phyloP scores from a whole-genome alignment of 2,329 filamentous ascomycete species.

The Scedosporium minutisporum region DNA sequence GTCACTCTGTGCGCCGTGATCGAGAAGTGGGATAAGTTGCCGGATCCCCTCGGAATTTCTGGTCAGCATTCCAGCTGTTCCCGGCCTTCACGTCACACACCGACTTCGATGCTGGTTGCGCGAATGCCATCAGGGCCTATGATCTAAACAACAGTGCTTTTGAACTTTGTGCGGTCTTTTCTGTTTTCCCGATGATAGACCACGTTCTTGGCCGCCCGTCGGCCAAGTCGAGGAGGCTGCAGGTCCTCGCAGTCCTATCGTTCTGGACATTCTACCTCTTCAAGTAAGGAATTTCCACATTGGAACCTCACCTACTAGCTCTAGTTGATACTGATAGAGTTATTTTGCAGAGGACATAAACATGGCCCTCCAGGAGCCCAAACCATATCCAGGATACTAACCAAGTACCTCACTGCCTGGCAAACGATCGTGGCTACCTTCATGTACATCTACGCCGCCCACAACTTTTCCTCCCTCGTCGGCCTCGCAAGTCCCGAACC shows the following conservation, averaged over 20 bases:
- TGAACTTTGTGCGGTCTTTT: not conserved
- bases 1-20: no score
- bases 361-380: conserved; percentile 78
- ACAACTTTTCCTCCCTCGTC: conserved; percentile 88
- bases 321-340: conserved; percentile 11
- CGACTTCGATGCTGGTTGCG: not conserved
- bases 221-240: conserved; percentile 80
- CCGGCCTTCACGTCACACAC: no score
- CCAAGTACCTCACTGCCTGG: conserved; percentile 70
- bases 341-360: conserved; percentile 57
- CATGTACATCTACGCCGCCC: conserved; percentile 80
- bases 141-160: not conserved
- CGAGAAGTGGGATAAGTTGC: no score
- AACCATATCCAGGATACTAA: conserved; percentile 60
- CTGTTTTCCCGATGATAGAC: conserved; percentile 52
- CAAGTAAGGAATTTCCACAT: conserved; percentile 38
- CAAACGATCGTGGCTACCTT: conserved; percentile 81
- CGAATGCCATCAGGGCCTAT: not conserved
- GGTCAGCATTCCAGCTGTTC: not conserved
- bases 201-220: conserved; percentile 89
- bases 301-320: not conserved
- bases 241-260: conserved; percentile 81
- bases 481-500: conserved; percentile 89
- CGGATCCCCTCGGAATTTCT: not conserved
- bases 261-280: conserved; percentile 86